A percentile compares a stretch with the other conserved stretches of the same genome.
Evolutionary conservation across 179 eudicot genomes (phyloP).

Genomic region (Spergularia azorica): DNA sequence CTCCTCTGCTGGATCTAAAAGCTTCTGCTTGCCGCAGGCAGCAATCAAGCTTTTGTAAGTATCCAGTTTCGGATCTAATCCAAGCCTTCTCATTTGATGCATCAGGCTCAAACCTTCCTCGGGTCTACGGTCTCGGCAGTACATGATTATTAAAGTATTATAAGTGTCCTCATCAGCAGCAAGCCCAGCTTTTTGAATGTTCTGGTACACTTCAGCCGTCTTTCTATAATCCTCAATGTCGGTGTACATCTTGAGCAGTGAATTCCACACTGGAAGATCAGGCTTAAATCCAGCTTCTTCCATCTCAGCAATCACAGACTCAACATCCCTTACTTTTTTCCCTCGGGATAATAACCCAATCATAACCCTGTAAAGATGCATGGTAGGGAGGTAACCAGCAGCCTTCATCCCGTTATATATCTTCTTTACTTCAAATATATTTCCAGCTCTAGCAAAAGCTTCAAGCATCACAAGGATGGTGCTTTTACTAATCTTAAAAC

Average conservation of each 20-base stretch:
- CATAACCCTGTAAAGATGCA: slow-evolving; percentile 96
- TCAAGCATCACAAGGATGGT: slow-evolving; percentile 90
- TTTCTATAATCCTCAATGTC: slow-evolving; percentile 69
- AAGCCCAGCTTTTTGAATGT: slow-evolving; percentile 61
- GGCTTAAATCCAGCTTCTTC: slow-evolving; percentile 85
- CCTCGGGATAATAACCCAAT: slow-evolving; percentile 72
- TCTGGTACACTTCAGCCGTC: slow-evolving; percentile 66
- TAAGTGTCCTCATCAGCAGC: slow-evolving; percentile 83
- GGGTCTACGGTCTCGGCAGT: slow-evolving; percentile 86
- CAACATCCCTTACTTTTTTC: slow-evolving; percentile 85
- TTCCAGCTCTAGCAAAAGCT: slow-evolving; percentile 83
- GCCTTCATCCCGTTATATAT: slow-evolving; percentile 95
- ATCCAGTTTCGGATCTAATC: slow-evolving; percentile 60
- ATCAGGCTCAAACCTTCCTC: slow-evolving; percentile 71
- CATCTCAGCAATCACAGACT: slow-evolving; percentile 85
- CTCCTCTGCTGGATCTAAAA: slow-evolving; percentile 72
- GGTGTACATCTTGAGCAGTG: slow-evolving; percentile 81
- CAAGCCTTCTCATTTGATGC: slow-evolving; percentile 68
- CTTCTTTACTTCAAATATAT: slow-evolving; percentile 94
- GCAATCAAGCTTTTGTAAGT: slow-evolving; percentile 89
- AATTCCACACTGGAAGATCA: slow-evolving; percentile 79
- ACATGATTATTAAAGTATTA: slow-evolving; percentile 79
- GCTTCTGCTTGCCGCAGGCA: slow-evolving; percentile 70
- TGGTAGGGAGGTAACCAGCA: slow-evolving; percentile 92
- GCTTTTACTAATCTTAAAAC: slow-evolving; percentile 89